Conservation (phyloP, 805 yeast species). For the Saccharomycopsis babjevae region DNA sequence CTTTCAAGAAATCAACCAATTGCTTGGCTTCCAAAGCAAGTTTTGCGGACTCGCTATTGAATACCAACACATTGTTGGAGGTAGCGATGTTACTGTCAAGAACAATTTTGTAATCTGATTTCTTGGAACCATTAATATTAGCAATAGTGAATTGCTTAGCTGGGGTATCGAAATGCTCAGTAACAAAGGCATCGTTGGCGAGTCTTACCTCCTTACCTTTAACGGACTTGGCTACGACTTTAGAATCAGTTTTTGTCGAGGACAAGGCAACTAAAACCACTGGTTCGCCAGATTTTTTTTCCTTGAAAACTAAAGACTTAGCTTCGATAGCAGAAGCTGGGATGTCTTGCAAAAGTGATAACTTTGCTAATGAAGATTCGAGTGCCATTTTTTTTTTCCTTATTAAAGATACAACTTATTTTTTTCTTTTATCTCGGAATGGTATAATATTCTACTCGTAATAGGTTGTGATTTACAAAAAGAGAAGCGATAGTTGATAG, state of each 20-base stretch:
- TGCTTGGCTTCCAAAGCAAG: constrained; percentile 39
- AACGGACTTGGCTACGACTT: constrained; percentile 54
- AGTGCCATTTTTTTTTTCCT: constrained; percentile 30
- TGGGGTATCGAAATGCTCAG: constrained; percentile 45
- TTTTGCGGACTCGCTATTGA: constrained; percentile 44
- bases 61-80: constrained; percentile 29
- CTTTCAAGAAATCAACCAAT: constrained; percentile 35
- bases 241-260: constrained; percentile 59
- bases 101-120: constrained; percentile 50
- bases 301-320: constrained; percentile 79
- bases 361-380: constrained; percentile 56
- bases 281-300: constrained; percentile 83
- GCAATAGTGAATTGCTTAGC: constrained; percentile 59
- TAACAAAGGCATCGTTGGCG: constrained; percentile 73
- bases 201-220: constrained; percentile 76
- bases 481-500: background rate
- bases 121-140: constrained; percentile 33
- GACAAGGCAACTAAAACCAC: constrained; percentile 69
- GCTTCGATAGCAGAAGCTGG: constrained; percentile 44
- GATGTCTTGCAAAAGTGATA: constrained; percentile 48
- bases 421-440: background rate
- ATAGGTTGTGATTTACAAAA: background rate
- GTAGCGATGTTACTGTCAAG: constrained; percentile 42
- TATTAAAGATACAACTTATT: background rate
- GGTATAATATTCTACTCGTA: background rate